Base-by-base conservation (phyloP, 768 basidiomycete species). In the Tylopilus cervinicoccineus region DNA sequence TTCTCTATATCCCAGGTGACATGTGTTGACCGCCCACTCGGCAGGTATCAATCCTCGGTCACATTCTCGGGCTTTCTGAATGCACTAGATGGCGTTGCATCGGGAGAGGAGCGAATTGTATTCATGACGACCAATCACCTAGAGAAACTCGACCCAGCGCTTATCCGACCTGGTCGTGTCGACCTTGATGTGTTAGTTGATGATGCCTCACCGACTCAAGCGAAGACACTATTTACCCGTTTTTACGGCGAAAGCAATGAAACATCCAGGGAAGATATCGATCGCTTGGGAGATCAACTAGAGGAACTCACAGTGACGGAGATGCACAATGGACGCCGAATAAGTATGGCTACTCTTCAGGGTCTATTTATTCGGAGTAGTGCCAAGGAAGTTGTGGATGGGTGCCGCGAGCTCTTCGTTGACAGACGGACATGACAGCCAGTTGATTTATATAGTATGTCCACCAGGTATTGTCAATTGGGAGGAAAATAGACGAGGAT, bases 61-160 rank as follows among this genome's bases (percentile, higher is more conserved):
- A 98, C 96, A 4, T 98, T 99, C 71, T 97, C 95, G 8, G 96
- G 96, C 23, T 90, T 98, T 63, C 72, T 99, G 36, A 99, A 99
- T 59, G 93, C 94, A 13, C 75, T 99, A 3, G 96, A 99, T 62
- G 96, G 96, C 16, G 95, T 99, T 24, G 95, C 93, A 5, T 96
- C 95, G 11, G 92, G 93, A 34, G 94, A 97, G 70, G 93, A 96
- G 60, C 84, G 96, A n/a, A 86, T 99, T 63, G 81, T 99, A 29
- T 99, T 99, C 71, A 89, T 99, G 85, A 99, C 96, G 0, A 98
- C 96, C n/a, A 99, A 99, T 67, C 96, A 98, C 59, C 65, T 89
- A 45, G 83, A 88, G 51, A 78, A 76, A 53, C 80, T 99, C 29
- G 96, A 99, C 68, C 86, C 92, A 6, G 96, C 95, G 0, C 80